Evolutionary conservation across 106 monocot species (phyloP).

Genomic region (Dioscorea zingiberensis): DNA sequence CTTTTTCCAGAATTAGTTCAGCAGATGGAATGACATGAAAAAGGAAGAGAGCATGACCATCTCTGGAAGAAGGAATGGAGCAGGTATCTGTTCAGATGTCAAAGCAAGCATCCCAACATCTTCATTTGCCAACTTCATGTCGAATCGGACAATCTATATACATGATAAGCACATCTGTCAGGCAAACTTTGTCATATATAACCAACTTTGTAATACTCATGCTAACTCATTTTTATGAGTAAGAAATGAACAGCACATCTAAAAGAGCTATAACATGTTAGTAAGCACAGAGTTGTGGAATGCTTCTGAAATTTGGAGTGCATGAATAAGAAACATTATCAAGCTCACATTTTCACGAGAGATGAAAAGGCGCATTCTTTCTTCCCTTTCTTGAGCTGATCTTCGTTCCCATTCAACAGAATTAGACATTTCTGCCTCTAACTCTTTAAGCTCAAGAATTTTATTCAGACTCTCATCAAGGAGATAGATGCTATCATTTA

Average conservation of each 20-base stretch:
- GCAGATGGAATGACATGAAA: neutral
- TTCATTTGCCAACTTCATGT: constrained; percentile 98
- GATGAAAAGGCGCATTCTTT: constrained; percentile 72
- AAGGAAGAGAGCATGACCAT: constrained; percentile 51
- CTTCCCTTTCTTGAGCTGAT: constrained; percentile 88
- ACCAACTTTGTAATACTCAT: neutral
- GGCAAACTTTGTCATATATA: neutral
- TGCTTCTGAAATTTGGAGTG: too few relatives aligned
- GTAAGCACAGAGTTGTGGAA: neutral
- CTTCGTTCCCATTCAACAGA: constrained; percentile 82
- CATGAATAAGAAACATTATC: constrained; percentile 1
- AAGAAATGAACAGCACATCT: neutral
- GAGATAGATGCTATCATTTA: constrained; percentile 99
- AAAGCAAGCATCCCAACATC: constrained; percentile 93
- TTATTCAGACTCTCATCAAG: constrained; percentile 99
- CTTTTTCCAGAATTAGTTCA: too few relatives aligned
- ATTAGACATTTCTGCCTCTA: constrained; percentile 95
- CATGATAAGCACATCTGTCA: constrained; percentile 10
- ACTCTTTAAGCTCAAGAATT: constrained; percentile 93
- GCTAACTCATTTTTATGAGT: neutral
- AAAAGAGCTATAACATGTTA: neutral
- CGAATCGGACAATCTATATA: constrained; percentile 75
- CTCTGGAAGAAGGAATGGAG: constrained; percentile 95
- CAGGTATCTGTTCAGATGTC: constrained; percentile 91
- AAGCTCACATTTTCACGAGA: constrained; percentile 79